Evolutionary conservation across 2,329 filamentous ascomycete species (phyloP), one percentile per base, ranked within the genome.

Genomic region (Ceratocystis smalleyi): DNA sequence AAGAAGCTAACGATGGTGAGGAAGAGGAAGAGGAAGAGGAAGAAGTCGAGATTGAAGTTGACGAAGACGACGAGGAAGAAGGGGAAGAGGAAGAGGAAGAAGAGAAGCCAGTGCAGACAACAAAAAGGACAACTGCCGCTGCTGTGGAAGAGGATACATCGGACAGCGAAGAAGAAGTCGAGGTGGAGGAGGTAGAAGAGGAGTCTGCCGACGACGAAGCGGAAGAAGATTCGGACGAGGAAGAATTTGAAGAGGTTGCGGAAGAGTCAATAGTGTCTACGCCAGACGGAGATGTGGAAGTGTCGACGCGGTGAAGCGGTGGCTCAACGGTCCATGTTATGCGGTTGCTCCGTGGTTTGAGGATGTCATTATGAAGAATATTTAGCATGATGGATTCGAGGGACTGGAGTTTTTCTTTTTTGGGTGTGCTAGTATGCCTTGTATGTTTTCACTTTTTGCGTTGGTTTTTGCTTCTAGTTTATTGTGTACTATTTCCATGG

Each of bases 1-100:
- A 88, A 67, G 43, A 43, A 5, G 64, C 45, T 8, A 61, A 61
- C 2, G 35, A 59, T 4, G 47, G 62, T 15, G 45, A 40, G n/a
- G 43, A 27, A 27, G 43, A 64, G 59, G 57, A 61, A 22, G 45
- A 40, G n/a, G 43, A 27, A 27, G 43, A 64, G 59, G 57, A 61
- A 22, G 57, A 59, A 62, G 61, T 22, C 35, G 15, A 43, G 60
- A 43, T 30, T 27, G 62, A 59, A 43, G 62, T 55, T 5, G 64
- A 49, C 1, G 59, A 35, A 1, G 61, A 65, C 2, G 64, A 66
- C 1, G 64, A 61, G 19, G 55, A 47, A 8, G 55, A 27, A 7
- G 60, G 43, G 3, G 60, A 60, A 1, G 54, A 49, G 47, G 54
- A 22, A 15, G 51, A 43, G n/a, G 64, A 61, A 17, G 64, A 65